A percentile compares a stretch with the other conserved stretches of the same genome.
Evolutionary conservation across 2,329 filamentous ascomycete species (phyloP).

Genomic region (Massarina eburnea): DNA sequence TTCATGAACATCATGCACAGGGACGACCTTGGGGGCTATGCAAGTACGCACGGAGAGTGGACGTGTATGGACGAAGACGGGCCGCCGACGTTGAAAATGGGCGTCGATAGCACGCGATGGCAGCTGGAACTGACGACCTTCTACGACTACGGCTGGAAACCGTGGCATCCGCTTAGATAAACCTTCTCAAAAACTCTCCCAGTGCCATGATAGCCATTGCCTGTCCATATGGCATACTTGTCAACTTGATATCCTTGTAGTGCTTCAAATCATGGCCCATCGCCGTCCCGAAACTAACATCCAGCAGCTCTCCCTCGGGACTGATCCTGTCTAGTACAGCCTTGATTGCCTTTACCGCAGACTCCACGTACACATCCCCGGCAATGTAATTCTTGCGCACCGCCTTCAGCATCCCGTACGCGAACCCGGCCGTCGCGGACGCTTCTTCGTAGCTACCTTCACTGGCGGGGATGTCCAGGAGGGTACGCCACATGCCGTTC

Average conservation of each 20-base stretch:
- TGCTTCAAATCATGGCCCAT: conserved; percentile 75
- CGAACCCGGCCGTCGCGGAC: conserved; percentile 78
- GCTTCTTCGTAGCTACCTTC: conserved; percentile 75
- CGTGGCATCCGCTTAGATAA: conserved; percentile 43
- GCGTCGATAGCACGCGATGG: conserved; percentile 9
- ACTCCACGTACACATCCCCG: conserved; percentile 59
- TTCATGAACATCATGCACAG: conserved; percentile 11
- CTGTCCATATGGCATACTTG: conserved; percentile 83
- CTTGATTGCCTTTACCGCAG: conserved; percentile 66
- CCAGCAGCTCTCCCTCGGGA: conserved; percentile 67
- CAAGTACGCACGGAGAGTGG: conserved; percentile 7
- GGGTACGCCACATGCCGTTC: conserved; percentile 72
- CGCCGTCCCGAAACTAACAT: conserved; percentile 76
- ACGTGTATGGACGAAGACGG: conserved; percentile 8
- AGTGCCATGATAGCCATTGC: conserved; percentile 83
- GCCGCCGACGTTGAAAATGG: not conserved
- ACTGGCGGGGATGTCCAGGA: conserved; percentile 66
- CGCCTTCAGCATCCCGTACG: conserved; percentile 76
- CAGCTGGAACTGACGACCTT: conserved; percentile 13
- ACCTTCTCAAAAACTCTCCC: conserved; percentile 70
- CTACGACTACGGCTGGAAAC: conserved; percentile 8
- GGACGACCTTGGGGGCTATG: conserved; percentile 1
- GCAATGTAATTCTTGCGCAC: conserved; percentile 71
- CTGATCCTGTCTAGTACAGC: conserved; percentile 69
- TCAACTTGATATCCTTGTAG: conserved; percentile 74